Conservation (phyloP, 306 rosid genomes). For the Castanea crenata region DNA sequence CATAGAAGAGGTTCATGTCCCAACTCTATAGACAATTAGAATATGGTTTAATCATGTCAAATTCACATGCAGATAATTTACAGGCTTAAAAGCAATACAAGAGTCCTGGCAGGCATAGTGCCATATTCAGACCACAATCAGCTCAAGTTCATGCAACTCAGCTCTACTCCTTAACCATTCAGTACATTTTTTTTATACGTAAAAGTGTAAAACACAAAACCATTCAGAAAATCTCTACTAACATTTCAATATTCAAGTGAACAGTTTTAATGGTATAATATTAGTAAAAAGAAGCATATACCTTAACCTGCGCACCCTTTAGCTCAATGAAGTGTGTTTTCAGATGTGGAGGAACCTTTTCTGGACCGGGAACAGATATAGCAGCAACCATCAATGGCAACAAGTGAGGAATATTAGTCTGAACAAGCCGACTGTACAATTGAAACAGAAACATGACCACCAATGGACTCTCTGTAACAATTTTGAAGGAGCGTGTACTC, state of each 20-base stretch:
- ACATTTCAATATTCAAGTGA: not conserved
- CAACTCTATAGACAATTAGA: not conserved
- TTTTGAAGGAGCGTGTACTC: conserved; percentile 89
- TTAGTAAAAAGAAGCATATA: conserved; percentile 22
- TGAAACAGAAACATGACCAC: conserved; percentile 98
- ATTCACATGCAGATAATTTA: not conserved
- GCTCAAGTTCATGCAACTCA: not conserved
- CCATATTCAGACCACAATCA: not conserved
- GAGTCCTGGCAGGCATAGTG: not conserved
- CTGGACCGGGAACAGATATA: conserved; percentile 97
- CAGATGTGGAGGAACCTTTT: conserved; percentile 77
- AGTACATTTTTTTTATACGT: not conserved
- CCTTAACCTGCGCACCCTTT: conserved; percentile 99
- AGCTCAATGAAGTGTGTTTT: conserved; percentile 84
- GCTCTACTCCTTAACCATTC: not conserved
- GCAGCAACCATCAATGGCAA: conserved; percentile 97
- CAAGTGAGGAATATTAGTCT: conserved; percentile 86
- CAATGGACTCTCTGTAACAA: conserved; percentile 94
- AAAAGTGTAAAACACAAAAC: too few species aligned
- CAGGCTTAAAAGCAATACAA: not conserved
- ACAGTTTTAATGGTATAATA: not conserved
- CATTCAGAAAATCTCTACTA: not conserved
- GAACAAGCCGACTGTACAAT: conserved; percentile 89
- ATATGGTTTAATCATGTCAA: not conserved
- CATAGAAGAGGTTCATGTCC: not conserved